These are phyloP conservation scores for Cylindrotheca closterium DNA, from an alignment of 108 stramenopile species.

Conservation along the genomic window DNA sequence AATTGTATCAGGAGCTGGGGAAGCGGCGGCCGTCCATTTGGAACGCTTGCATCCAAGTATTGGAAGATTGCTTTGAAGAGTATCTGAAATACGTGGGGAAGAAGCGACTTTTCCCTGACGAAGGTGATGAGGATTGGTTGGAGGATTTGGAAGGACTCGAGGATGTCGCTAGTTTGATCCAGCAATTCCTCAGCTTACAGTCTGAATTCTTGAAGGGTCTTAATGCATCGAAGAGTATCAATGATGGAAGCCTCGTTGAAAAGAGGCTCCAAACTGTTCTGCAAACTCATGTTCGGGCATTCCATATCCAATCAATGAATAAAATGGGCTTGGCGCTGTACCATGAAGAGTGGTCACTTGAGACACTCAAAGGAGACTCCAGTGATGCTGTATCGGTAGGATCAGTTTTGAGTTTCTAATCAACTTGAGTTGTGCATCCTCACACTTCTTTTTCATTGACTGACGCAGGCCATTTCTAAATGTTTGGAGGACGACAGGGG, in stretches of 20 bases:
- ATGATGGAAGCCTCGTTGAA: slow-evolving; percentile 18
- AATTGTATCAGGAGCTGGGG: not conserved
- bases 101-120: slow-evolving; percentile 27
- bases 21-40: slow-evolving; percentile 21
- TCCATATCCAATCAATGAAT: slow-evolving; percentile 82
- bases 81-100: slow-evolving; percentile 29
- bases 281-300: slow-evolving; percentile 48
- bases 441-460: no score
- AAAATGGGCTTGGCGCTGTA: slow-evolving; percentile 51
- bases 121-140: slow-evolving; percentile 32
- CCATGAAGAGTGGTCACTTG: slow-evolving; percentile 63
- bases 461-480: no score
- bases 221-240: slow-evolving; percentile 7
- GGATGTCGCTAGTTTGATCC: slow-evolving; percentile 26
- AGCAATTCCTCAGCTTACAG: slow-evolving; percentile 31
- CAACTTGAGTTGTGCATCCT: no score
- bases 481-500: no score
- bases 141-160: slow-evolving; percentile 37
- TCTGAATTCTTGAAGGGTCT: slow-evolving; percentile 9
- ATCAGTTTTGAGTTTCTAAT: no score
- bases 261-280: slow-evolving; percentile 9
- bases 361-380: no score
- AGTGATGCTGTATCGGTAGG: no score
- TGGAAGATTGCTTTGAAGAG: slow-evolving; percentile 46
- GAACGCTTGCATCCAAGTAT: slow-evolving; percentile 27